Conservation (phyloP, 805 yeast species). For the Osmozyma mogii region DNA sequence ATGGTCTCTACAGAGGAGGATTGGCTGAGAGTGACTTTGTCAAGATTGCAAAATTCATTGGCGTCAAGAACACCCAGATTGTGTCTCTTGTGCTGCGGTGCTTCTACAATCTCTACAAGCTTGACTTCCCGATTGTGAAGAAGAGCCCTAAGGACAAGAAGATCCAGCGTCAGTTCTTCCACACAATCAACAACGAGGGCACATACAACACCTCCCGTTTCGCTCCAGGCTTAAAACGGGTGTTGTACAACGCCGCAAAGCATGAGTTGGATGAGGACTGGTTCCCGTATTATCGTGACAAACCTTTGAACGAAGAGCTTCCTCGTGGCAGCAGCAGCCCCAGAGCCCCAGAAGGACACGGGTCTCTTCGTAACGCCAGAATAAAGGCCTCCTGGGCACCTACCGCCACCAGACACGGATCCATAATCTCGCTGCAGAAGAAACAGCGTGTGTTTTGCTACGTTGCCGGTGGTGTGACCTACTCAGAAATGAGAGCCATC, state of each 20-base stretch:
- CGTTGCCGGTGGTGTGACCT: slow-evolving; percentile 85
- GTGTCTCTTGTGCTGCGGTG: slow-evolving; percentile 50
- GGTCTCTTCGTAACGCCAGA: slow-evolving; percentile 5
- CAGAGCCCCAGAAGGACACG: too few species aligned
- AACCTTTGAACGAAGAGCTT: slow-evolving; percentile 48
- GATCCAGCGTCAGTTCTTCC: slow-evolving; percentile 44
- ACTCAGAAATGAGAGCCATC: slow-evolving; percentile 69
- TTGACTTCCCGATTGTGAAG: slow-evolving; percentile 54
- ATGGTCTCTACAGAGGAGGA: slow-evolving; percentile 78
- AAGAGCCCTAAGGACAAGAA: slow-evolving; percentile 32
- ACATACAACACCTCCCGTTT: slow-evolving; percentile 63
- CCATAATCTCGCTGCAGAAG: background rate
- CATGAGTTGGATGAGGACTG: slow-evolving; percentile 46
- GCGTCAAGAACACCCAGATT: slow-evolving; percentile 38
- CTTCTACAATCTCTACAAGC: slow-evolving; percentile 32
- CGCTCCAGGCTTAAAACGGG: slow-evolving; percentile 59
- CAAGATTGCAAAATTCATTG: slow-evolving; percentile 55
- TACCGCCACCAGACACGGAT: slow-evolving; percentile 3
- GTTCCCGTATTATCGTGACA: slow-evolving; percentile 73
- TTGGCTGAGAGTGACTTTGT: slow-evolving; percentile 63
- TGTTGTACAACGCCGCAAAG: slow-evolving; percentile 43
- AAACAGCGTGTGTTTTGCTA: slow-evolving; percentile 71
- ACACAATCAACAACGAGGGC: slow-evolving; percentile 45
- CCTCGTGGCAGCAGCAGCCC: slow-evolving; percentile 14
- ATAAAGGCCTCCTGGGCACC: slow-evolving; percentile 16